Base-by-base conservation (phyloP, 768 basidiomycete species). In the Hysterangium stoloniferum region DNA sequence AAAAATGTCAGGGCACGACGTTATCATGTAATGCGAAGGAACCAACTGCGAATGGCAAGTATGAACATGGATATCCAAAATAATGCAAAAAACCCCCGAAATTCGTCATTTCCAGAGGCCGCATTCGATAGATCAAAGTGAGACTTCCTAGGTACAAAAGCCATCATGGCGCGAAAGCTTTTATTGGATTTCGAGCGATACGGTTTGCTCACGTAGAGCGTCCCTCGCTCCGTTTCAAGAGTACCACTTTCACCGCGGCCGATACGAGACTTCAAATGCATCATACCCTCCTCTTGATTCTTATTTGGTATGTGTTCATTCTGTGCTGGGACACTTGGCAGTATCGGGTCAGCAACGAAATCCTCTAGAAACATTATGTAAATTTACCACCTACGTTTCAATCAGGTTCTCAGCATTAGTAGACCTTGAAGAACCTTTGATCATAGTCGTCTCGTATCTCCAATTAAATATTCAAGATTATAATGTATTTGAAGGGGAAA, bases 31-130 rank as follows among this genome's bases (percentile, higher is more conserved):
- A 48, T 12, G 4, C 11, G 11, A 48, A 13, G 22, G 17, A 17
- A 48, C 47, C 34, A 48, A 48, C 47, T 51, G 40, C 83, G 76
- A 34, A 92, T 62, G 9, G 83, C 78, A 61, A 91, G 82, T 44
- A 95, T 76, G 59, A 88, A 92, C 56, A 94, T 78, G 19, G 84
- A 84, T 49, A 88, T 80, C 82, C 96, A 98, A 69, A 98, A 98
- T 44, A 98, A 76, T 3, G 86, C 80, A 66, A 92, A 97, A 71
- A 98, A 98, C 1, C 95, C 95, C 54, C 93, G 78, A 65, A 96
- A 96, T 64, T 92, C 85, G 65, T 98, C 95, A 8, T 76, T 65
- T 27, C 79, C 78, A 19, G 84, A 84, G 9, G 68, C 64, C 60
- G 80, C 78, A 62, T 96, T 95, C 54, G 73, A 71, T 41, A 79